A percentile compares a stretch with the other conserved stretches of the same genome.
Conservation (phyloP, 1,284 basidiomycete species). For the Sphaerobolus stellatus region DNA sequence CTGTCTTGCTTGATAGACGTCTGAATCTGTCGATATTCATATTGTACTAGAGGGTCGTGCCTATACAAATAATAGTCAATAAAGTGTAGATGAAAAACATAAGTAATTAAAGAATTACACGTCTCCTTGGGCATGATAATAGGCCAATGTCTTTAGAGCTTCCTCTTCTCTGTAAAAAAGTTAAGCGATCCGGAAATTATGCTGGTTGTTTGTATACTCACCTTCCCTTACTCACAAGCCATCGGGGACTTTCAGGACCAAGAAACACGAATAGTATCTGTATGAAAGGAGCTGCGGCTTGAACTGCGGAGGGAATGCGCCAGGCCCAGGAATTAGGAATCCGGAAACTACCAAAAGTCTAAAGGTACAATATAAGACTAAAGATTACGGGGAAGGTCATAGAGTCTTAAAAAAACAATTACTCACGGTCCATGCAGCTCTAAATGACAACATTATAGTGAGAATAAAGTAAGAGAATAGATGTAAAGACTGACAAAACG, state of each 20-base stretch:
- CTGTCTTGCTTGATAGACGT: slow-evolving; percentile 51
- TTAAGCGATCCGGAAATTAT: not conserved
- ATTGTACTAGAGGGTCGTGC: slow-evolving; percentile 56
- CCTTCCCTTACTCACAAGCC: slow-evolving; percentile 30
- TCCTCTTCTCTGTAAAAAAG: slow-evolving; percentile 38
- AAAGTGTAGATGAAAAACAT: not conserved
- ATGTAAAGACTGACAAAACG: slow-evolving; percentile 20
- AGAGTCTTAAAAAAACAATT: not conserved
- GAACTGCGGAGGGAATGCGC: slow-evolving; percentile 40
- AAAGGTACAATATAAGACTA: not conserved
- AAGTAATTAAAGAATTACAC: slow-evolving; percentile 32
- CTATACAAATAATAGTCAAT: slow-evolving; percentile 23
- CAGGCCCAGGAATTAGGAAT: slow-evolving; percentile 30
- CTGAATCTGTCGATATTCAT: slow-evolving; percentile 63
- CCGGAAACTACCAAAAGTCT: slow-evolving; percentile 33
- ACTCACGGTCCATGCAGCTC: slow-evolving; percentile 26
- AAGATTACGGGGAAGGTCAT: too few species aligned
- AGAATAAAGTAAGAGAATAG: not conserved
- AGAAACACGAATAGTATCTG: slow-evolving; percentile 33
- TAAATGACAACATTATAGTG: not conserved
- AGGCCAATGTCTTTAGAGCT: slow-evolving; percentile 48
- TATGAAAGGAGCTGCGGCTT: slow-evolving; percentile 36
- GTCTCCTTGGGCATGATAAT: slow-evolving; percentile 56
- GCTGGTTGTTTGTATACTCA: not conserved
- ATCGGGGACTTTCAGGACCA: slow-evolving; percentile 39